Conservation (phyloP, 208 protist genomes). For the Trypanosoma mega region DNA sequence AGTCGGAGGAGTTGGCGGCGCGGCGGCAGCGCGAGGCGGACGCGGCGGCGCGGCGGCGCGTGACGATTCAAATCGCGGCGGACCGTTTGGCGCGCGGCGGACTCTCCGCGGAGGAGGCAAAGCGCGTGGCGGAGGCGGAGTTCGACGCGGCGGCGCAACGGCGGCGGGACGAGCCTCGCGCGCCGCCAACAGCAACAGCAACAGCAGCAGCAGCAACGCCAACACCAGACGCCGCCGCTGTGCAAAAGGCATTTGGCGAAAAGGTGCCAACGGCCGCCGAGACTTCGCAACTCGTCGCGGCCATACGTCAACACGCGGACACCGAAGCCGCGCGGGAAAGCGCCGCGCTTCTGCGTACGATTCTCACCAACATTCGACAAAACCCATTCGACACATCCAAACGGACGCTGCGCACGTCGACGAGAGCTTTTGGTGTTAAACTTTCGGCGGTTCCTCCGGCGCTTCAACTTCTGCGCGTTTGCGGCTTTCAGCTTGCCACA, state of each 20-base stretch:
- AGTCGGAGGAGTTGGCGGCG: conserved; percentile 48
- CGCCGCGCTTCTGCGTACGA: conserved; percentile 44
- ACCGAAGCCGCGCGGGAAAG: conserved; percentile 27
- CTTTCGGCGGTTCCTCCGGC: conserved; percentile 47
- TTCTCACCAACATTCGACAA: conserved; percentile 62
- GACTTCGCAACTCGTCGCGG: conserved; percentile 27
- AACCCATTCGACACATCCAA: conserved; percentile 68
- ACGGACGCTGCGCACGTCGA: conserved; percentile 59
- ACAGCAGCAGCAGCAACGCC: conserved; percentile 10
- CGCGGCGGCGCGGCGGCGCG: conserved; percentile 41
- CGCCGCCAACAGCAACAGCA: conserved; percentile 2
- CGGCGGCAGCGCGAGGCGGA: conserved; percentile 57
- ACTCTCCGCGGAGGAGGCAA: conserved; percentile 49
- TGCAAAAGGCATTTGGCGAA: conserved; percentile 36
- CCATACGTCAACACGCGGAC: conserved; percentile 25
- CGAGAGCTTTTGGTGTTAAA: conserved; percentile 49
- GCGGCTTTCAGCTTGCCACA: conserved; percentile 59
- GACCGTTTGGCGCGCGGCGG: conserved; percentile 73
- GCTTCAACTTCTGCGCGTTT: conserved; percentile 50
- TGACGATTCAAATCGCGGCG: conserved; percentile 65
- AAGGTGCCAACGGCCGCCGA: conserved; percentile 11
- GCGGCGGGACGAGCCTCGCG: conserved; percentile 35
- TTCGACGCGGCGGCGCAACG: conserved; percentile 37
- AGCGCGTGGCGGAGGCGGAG: conserved; percentile 38
- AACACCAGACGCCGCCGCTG: conserved; percentile 2